Evolutionary conservation across 2,329 filamentous ascomycete species (phyloP).

Genomic region (Fusarium domesticum): DNA sequence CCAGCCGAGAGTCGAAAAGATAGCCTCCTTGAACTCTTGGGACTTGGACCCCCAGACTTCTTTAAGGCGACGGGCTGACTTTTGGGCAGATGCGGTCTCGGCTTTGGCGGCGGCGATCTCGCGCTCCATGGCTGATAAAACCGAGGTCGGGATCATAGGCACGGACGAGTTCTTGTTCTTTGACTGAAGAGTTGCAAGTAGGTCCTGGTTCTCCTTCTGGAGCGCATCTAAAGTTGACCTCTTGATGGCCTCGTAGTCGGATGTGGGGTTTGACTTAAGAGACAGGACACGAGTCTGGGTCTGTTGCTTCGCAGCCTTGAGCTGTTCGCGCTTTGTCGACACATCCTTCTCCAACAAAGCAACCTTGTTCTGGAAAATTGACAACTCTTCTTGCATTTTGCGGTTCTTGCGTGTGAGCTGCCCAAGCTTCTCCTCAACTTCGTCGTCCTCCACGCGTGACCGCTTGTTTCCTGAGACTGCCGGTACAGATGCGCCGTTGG

Average conservation of each 20-base stretch:
- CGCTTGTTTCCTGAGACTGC: constrained; percentile 59
- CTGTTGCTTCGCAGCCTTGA: constrained; percentile 62
- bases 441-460: constrained; percentile 57
- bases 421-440: constrained; percentile 69
- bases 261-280: constrained; percentile 87
- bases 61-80: constrained; percentile 80
- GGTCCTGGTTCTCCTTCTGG: constrained; percentile 77
- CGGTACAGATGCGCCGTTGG: constrained; percentile 36
- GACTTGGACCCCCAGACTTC: constrained; percentile 91
- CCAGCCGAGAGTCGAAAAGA: constrained; percentile 89
- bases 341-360: constrained; percentile 74
- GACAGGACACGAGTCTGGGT: constrained; percentile 80
- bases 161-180: constrained; percentile 41
- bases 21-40: constrained; percentile 91
- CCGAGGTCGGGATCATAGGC: constrained; percentile 70
- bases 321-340: constrained; percentile 67
- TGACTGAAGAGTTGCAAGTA: constrained; percentile 67
- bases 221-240: constrained; percentile 73
- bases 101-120: constrained; percentile 70
- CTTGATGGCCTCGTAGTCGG: constrained; percentile 81
- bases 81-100: constrained; percentile 71
- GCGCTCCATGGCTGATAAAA: constrained; percentile 71
- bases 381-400: constrained; percentile 75
- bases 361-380: constrained; percentile 65
- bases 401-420: constrained; percentile 85